These are phyloP conservation scores for Hirsutella rhossiliensis DNA, from an alignment of 2,329 filamentous ascomycete species.

Conservation along the genomic window DNA sequence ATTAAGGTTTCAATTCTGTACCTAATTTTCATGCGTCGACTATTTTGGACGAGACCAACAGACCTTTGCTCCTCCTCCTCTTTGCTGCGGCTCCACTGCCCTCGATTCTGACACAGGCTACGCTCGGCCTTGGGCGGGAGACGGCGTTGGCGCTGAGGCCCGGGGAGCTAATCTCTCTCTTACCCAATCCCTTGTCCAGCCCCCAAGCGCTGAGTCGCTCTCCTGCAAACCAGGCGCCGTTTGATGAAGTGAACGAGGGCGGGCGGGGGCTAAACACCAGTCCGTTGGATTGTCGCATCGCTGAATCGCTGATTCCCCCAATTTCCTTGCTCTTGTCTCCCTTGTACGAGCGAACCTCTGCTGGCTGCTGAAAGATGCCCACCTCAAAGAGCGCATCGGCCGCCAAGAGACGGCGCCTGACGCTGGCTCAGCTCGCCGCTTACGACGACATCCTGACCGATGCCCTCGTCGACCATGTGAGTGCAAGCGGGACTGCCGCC, in stretches of 20 bases:
- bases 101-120: background rate
- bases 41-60: no score
- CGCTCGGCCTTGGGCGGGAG: background rate
- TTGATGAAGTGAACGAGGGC: background rate
- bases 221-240: background rate
- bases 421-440: conserved; percentile 73
- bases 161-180: background rate
- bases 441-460: conserved; percentile 97
- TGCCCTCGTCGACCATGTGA: conserved; percentile 86
- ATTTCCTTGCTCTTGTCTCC: background rate
- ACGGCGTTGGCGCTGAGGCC: background rate
- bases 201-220: background rate
- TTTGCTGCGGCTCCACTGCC: background rate
- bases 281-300: background rate
- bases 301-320: background rate
- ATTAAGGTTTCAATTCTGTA: no score
- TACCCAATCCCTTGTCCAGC: background rate
- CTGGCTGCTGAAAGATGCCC: no score
- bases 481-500: conserved; percentile 21
- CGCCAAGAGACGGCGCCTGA: conserved; percentile 59
- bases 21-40: no score
- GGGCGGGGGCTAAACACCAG: background rate
- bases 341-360: background rate
- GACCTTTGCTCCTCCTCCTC: background rate
- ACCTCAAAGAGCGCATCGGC: conserved; percentile 11